Base-by-base conservation (phyloP, 2,329 filamentous ascomycete species). In the Didymella pomorum region DNA sequence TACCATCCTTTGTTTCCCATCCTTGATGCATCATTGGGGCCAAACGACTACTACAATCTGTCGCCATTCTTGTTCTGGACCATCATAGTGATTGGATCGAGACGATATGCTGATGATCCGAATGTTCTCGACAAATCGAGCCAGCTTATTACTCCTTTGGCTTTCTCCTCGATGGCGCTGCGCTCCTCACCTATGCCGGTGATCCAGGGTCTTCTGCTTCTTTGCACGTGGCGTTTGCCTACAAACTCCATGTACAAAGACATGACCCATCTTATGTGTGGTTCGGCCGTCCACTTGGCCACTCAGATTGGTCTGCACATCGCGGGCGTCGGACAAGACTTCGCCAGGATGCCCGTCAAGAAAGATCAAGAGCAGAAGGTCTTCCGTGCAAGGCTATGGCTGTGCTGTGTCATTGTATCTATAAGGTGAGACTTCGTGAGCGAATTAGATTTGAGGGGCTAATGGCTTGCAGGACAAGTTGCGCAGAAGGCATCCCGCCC, bases 171-270 rank as follows among this genome's bases (percentile, higher is more conserved):
- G 23, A 74, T 77, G 69, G 72, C 74, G 20, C 66, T 75, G 14
- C 71, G 75, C 3, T 70, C 73, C 11, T 75, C 73, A 5, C 72
- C 70, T 11, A 75, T 78, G 51, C 71, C 76, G 14, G 73, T 76
- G 14, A 79, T 79, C 21, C 76, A 79, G 55, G 76, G 74, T 16
- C 64, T 78, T 10, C 58, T 79, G 4, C 70, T 79, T 10, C 71
- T 79, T 11, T 79, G 76, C 45, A 75, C 76, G 18, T 79, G 78
- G 78, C 72, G 76, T 3, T 61, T 79, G 26, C 77, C 78, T 8
- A 75, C 78, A 11, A 77, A 76, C 43, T 79, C 75, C 28, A 78
- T 76, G 71, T 77, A 76, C 62, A 76, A 77, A 41, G 76, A 79
- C 45, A 74, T 75, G 58, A 76, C 73, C n/a, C 72, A 75, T 56